Percentiles rank a stretch among this genome's conserved stretches.
phyloP scores from a whole-genome alignment of 1,284 basidiomycete genomes.

The Pseudomicrostroma phylloplanum region DNA sequence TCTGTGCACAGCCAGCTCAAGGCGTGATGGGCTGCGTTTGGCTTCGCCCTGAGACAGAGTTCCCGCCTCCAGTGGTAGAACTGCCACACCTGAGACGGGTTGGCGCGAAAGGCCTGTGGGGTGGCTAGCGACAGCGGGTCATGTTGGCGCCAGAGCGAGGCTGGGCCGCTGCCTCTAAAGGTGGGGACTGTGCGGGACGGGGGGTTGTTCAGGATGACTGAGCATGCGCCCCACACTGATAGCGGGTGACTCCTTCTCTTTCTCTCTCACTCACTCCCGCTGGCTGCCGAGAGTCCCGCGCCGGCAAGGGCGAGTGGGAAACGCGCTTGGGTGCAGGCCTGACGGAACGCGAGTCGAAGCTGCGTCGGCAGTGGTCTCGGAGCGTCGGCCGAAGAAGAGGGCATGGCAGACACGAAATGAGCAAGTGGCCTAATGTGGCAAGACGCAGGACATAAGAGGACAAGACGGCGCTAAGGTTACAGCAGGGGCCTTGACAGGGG shows the following conservation, averaged over 20 bases:
- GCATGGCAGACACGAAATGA: too few species aligned
- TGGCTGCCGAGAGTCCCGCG: conserved; percentile 58
- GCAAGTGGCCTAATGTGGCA: too few species aligned
- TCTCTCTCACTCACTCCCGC: conserved; percentile 55
- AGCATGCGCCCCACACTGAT: background rate
- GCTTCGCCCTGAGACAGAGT: conserved; percentile 54
- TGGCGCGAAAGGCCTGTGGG: conserved; percentile 57
- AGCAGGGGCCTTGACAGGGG: too few species aligned
- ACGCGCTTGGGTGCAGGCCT: background rate
- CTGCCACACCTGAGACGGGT: conserved; percentile 61
- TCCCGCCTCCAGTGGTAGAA: conserved; percentile 62
- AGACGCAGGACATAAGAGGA: too few species aligned
- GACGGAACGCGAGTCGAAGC: background rate
- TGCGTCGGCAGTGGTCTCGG: too few species aligned
- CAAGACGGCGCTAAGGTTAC: too few species aligned
- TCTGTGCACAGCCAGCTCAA: conserved; percentile 55
- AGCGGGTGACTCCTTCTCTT: too few species aligned
- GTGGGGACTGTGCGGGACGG: conserved; percentile 55
- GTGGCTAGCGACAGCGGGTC: conserved; percentile 60
- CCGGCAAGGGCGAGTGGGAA: conserved; percentile 59
- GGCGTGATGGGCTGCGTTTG: conserved; percentile 60
- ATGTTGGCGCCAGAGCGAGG: conserved; percentile 61
- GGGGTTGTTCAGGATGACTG: background rate
- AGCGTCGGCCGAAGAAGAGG: too few species aligned
- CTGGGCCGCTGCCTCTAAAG: conserved; percentile 56